phyloP scores from a whole-genome alignment of 495 filamentous ascomycete genomes.

The Penicillium cataractarum region DNA sequence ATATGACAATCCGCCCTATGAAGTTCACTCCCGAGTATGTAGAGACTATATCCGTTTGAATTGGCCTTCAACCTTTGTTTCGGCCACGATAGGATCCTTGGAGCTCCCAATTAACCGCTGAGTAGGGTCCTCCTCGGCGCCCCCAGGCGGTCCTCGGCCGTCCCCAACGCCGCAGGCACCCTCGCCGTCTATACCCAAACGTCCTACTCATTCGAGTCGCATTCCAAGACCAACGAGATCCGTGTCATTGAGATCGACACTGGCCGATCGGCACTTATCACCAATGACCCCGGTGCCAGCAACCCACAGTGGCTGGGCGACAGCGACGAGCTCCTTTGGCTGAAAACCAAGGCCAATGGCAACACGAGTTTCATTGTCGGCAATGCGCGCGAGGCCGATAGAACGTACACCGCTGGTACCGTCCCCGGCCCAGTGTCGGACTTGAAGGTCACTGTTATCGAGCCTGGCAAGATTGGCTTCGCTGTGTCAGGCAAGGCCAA shows the following conservation, averaged over 20 bases:
- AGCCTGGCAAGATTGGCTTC: conserved; percentile 68
- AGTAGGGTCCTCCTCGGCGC: conserved; percentile 76
- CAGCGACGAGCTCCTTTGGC: conserved; percentile 63
- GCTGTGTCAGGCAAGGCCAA: conserved; percentile 64
- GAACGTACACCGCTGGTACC: conserved; percentile 62
- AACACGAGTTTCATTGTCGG: conserved; percentile 65
- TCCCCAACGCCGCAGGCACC: conserved; percentile 73
- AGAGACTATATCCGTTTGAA: neutral
- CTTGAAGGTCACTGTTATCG: conserved; percentile 67
- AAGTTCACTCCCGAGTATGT: conserved; percentile 73
- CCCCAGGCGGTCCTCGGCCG: conserved; percentile 74
- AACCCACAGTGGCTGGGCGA: conserved; percentile 79
- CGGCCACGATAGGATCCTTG: neutral
- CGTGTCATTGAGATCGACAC: conserved; percentile 71
- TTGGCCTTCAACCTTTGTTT: neutral
- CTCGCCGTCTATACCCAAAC: conserved; percentile 73
- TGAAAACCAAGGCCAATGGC: conserved; percentile 67
- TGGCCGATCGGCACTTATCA: conserved; percentile 67
- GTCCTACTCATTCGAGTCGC: conserved; percentile 81
- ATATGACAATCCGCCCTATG: conserved; percentile 67
- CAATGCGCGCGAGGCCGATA: conserved; percentile 57
- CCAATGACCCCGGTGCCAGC: conserved; percentile 62
- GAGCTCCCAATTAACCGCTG: neutral
- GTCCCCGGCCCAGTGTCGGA: conserved; percentile 74
- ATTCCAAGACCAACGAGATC: conserved; percentile 75